These are phyloP conservation scores for Pseudonitzschia multistriata DNA, from an alignment of 108 stramenopile genomes.

Conservation along the genomic window DNA sequence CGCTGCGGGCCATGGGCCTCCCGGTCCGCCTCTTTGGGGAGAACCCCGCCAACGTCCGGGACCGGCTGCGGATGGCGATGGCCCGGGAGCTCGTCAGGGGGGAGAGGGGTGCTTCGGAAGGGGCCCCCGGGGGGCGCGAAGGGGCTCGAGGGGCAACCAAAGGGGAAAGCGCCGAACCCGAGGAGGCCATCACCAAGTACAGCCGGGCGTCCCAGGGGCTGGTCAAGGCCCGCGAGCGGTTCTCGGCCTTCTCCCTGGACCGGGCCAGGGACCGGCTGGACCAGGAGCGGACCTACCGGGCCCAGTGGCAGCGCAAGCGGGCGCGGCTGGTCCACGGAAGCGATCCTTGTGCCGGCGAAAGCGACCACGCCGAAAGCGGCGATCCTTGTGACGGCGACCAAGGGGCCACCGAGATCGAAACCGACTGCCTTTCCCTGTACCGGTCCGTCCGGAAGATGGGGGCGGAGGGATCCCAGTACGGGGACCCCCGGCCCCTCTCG, in stretches of 20 bases:
- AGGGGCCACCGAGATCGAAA: conserved; percentile 58
- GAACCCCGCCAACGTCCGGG: conserved; percentile 80
- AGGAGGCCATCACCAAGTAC: conserved; percentile 80
- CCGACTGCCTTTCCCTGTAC: conserved; percentile 52
- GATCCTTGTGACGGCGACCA: too few relatives aligned
- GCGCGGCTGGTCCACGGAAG: conserved; percentile 36
- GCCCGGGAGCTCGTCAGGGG: conserved; percentile 56
- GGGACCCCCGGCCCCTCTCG: conserved; percentile 69
- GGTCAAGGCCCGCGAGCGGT: conserved; percentile 68
- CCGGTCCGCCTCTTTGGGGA: conserved; percentile 92
- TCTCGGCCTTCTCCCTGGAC: conserved; percentile 73
- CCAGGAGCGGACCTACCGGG: conserved; percentile 57
- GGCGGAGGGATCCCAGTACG: conserved; percentile 84
- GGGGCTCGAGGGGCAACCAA: too few relatives aligned
- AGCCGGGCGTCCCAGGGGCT: conserved; percentile 79
- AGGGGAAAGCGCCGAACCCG: conserved; percentile 33
- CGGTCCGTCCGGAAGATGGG: conserved; percentile 53
- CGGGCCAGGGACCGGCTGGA: conserved; percentile 68
- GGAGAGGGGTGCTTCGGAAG: too few relatives aligned
- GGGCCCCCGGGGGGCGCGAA: too few relatives aligned
- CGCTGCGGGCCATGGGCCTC: conserved; percentile 63
- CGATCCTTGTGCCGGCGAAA: conserved; percentile 33
- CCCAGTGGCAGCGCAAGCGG: conserved; percentile 54
- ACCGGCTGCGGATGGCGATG: conserved; percentile 75
- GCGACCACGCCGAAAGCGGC: conserved; percentile 22